Conservation (phyloP, 1,284 basidiomycete genomes). For the Cryptococcus amylolentus region DNA sequence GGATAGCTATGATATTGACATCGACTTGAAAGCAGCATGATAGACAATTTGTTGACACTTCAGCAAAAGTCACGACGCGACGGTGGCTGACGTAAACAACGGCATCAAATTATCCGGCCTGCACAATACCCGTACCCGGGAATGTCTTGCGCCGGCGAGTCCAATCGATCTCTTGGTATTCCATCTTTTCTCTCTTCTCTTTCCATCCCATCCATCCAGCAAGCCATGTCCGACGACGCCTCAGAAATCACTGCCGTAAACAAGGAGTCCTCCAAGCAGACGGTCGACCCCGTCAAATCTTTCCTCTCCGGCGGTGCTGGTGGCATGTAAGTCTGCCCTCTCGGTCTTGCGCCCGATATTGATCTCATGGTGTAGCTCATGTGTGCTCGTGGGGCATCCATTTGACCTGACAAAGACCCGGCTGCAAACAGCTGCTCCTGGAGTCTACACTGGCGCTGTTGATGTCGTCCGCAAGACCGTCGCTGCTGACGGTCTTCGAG, state of each 20-base stretch:
- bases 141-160: not conserved
- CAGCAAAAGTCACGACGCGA: too few species aligned
- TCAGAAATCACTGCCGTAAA: slow-evolving; percentile 27
- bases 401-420: slow-evolving; percentile 97
- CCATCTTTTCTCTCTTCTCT: too few species aligned
- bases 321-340: slow-evolving; percentile 54
- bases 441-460: slow-evolving; percentile 84
- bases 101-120: not conserved
- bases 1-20: too few species aligned
- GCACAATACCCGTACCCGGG: too few species aligned
- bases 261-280: slow-evolving; percentile 26
- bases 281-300: slow-evolving; percentile 60
- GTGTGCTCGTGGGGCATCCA: slow-evolving; percentile 71
- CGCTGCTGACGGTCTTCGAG: slow-evolving; percentile 80
- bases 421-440: slow-evolving; percentile 86
- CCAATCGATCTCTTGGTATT: not conserved
- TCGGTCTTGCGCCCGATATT: not conserved
- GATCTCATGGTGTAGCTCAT: slow-evolving; percentile 12
- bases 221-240: slow-evolving; percentile 36
- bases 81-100: not conserved
- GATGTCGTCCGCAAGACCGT: slow-evolving; percentile 91
- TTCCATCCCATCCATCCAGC: too few species aligned
- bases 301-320: slow-evolving; percentile 91
- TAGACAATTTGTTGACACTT: too few species aligned
- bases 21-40: too few species aligned